Evolutionary conservation across 2,329 filamentous ascomycete species (phyloP), one percentile per base, ranked within the genome.

Genomic region (Fusarium sp.): DNA sequence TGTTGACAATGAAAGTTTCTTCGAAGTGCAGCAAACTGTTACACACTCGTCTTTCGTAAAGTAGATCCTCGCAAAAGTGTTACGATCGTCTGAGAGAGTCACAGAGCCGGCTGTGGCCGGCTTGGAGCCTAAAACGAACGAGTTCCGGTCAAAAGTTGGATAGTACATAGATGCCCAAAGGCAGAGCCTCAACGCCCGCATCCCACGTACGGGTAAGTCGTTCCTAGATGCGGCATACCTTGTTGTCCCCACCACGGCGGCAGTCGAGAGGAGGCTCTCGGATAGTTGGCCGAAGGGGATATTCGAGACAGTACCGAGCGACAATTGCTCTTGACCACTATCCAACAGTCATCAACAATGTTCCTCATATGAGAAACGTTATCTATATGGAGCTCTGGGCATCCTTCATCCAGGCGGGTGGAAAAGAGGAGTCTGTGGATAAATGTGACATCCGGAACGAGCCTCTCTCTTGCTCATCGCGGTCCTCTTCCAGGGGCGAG

Each of bases 131-230:
- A 28, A 55, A 55, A 28, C 50, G 15, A n/a, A n/a, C 18, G 30
- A 30, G 41, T 39, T 30, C 36, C 44, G 56, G 30, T 43, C n/a
- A 34, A 34, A 16, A 13, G 46, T 46, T 27, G 34, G 6, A 59
- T 36, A n/a, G 13, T 37, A 34, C 51, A 36, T 60, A n/a, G 55
- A 51, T 60, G 56, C 55, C 55, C 46, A 59, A 34, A 59, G 44
- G 48, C 44, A 51, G 55, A 50, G 41, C 55, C 55, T 37, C 58
- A 51, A 52, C 8, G 31, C 31, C 27, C 28, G 28, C 34, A 54
- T 46, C 23, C 46, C 39, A 43, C 30, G 40, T 39, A 60, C n/a
- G 46, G 46, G 36, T 23, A 53, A 41, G 39, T 34, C 27, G 30
- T 52, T 59, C 30, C 54, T 43, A 36, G 46, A 36, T 53, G 39